Base-by-base conservation (phyloP, 2,329 filamentous ascomycete species). In the Chaetothyriales sp. region DNA sequence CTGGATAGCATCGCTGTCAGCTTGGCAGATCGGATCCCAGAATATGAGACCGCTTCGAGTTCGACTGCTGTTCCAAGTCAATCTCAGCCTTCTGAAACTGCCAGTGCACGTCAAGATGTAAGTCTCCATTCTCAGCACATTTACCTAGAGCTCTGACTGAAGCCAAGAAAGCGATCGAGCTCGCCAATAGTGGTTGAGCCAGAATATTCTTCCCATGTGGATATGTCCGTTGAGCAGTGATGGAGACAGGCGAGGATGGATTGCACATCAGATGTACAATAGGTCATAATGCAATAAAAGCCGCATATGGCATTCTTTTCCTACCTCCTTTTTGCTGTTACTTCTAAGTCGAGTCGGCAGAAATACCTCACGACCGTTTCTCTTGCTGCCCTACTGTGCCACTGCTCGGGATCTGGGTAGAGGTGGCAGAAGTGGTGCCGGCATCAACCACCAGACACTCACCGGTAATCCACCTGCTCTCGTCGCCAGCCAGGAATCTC, bases 401-500 rank as follows among this genome's bases (percentile, higher is more conserved):
- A 39, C 15, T 15, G 32, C 12, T 65, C 0, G 68, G 67, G 51
- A 72, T 60, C 45, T 68, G 68, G 26, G 66, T 68, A 7, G 66
- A 63, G n/a, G 66, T 63, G 3, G 68, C 69, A 20, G 66, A 68
- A 2, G 70, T 73, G 6, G 66, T 66, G 9, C 72, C 70, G 44
- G 70, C 71, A 59, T 74, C 72, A 3, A 74, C 70, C 2, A 72
- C 68, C 36, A 74, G 56, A 22, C 73, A 66, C 0, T 70, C 63
- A 1, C 71, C 72, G 0, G 73, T 73, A 28, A 75, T 72, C 73
- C 74, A 77, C 53, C 73, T 64, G 0, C 73, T 70, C 60, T 77
- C 69, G 53, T 73, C 68, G 9, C 72, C 68, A 4, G 72, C 73
- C n/a, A 78, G 63, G 55, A 75, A 78, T 0, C 69, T 63, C 0